Evolutionary conservation across 495 filamentous ascomycete genomes (phyloP).

Genomic region (Evernia prunastri): DNA sequence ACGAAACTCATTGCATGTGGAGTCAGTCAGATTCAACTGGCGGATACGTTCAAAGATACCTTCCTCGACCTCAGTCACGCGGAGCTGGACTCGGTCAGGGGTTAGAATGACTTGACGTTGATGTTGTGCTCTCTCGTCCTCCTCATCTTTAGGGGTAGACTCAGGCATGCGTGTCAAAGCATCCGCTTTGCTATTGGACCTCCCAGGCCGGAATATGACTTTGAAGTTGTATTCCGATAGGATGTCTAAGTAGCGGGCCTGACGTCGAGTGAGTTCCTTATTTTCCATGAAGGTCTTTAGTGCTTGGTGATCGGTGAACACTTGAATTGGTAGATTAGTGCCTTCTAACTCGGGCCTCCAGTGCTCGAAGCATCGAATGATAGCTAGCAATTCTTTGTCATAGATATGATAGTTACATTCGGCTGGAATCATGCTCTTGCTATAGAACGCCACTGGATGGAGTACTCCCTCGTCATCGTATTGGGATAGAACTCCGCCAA

Average conservation of each 20-base stretch:
- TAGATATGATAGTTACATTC: no score
- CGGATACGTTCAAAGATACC: background rate
- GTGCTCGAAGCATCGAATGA: conserved; percentile 31
- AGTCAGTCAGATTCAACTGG: background rate
- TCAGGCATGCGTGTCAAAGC: conserved; percentile 18
- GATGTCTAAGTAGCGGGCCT: no score
- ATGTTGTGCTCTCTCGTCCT: background rate
- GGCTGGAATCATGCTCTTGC: no score
- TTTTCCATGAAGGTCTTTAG: conserved; percentile 30
- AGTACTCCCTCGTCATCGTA: no score
- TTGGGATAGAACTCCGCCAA: no score
- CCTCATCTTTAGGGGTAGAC: background rate
- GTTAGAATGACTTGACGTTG: conserved; percentile 7
- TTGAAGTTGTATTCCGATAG: no score
- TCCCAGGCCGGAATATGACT: no score
- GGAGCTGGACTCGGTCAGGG: background rate
- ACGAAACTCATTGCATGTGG: background rate
- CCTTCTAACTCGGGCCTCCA: conserved; percentile 30
- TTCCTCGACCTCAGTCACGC: background rate
- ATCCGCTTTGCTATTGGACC: conserved; percentile 19
- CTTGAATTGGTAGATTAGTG: conserved; percentile 15
- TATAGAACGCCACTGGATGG: no score
- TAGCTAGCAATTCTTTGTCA: conserved; percentile 35
- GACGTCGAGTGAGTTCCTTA: conserved; percentile 22
- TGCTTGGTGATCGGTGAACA: conserved; percentile 26